Evolutionary conservation across 75 land plant genomes (phyloP).

Genomic region (Pinus tabuliformis): DNA sequence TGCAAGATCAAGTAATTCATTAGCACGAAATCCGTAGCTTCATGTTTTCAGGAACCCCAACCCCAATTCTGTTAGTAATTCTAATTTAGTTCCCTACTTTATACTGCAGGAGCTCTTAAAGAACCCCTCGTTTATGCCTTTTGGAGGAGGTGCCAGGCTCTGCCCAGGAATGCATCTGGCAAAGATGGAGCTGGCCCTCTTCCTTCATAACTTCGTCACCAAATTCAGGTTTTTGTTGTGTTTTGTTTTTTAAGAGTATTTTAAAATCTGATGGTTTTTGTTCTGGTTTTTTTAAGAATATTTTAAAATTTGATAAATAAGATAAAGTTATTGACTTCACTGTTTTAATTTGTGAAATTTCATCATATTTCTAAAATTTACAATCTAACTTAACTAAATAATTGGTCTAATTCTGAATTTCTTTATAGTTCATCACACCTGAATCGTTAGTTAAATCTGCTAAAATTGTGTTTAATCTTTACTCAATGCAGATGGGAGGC

Average conservation of each 20-base stretch:
- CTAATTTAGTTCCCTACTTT: constrained; percentile 3
- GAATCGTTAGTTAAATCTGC: no score
- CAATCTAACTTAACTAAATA: no score
- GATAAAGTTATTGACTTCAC: no score
- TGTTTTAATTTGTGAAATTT: no score
- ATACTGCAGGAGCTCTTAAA: constrained; percentile 28
- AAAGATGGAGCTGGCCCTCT: constrained; percentile 57
- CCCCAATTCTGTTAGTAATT: not conserved
- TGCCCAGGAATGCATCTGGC: constrained; percentile 68
- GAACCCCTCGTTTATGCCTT: constrained; percentile 50
- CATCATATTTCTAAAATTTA: no score
- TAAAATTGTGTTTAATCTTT: not conserved
- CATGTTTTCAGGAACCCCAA: no score
- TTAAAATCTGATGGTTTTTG: no score
- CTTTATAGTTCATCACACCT: no score
- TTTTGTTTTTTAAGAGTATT: no score
- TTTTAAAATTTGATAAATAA: no score
- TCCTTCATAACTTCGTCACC: constrained; percentile 61
- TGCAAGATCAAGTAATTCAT: not conserved
- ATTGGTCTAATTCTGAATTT: no score
- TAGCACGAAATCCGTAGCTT: not conserved
- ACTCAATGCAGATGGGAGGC: not conserved
- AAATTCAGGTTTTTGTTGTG: constrained; percentile 42
- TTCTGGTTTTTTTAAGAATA: not conserved
- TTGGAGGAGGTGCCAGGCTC: constrained; percentile 74